Base-by-base conservation (phyloP, 2,329 filamentous ascomycete species). In the Aspergillus transmontanensis region DNA sequence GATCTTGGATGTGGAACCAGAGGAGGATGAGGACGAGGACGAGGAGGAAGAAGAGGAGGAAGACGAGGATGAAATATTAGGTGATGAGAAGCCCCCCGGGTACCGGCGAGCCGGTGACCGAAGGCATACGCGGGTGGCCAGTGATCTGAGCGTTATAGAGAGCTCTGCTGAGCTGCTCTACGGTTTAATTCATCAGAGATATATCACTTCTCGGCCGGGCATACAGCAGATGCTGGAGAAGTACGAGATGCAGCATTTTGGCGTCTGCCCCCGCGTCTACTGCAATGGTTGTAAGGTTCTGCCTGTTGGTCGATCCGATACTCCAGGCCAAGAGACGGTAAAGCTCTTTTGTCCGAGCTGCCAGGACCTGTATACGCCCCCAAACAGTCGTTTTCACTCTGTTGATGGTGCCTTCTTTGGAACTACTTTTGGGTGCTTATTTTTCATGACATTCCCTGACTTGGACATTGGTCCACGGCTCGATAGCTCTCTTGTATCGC, bases 181-280 rank as follows among this genome's bases (percentile, higher is more conserved):
- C 81, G 95, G 95, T 46, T 87, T 99, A 64, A 99, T 99, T 78
- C 95, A 99, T 81, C 95, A 98, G 79, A 91, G 95, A 62, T 99
- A 97, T 80, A 98, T 99, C 81, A 98, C 94, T 74, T 97, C 94
- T 28, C 87, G 95, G 63, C 93, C 92, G 2, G 95, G 95, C 58
- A 98, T 99, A 73, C 94, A 98, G 80, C 94, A 97, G 78, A 99
- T 99, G 95, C 93, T 94, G 66, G 95, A 99, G 80, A 99, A 99
- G 79, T 99, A 98, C 83, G 94, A 98, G 79, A 86, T 96, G 56
- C 91, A 94, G 65, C 94, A 99, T 81, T 99, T 99, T 75, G 95
- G 95, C 59, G 89, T 90, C 70, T 99, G 95, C 78, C 95, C 95
- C n/a, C 88, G 95, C 64, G 96, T 94, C 63, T 89, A 94, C 80